Percentiles rank a stretch among this genome's conserved stretches.
These are phyloP conservation scores for Fomitopsis schrenkii DNA, from an alignment of 1,284 basidiomycete genomes.

Conservation along the genomic window DNA sequence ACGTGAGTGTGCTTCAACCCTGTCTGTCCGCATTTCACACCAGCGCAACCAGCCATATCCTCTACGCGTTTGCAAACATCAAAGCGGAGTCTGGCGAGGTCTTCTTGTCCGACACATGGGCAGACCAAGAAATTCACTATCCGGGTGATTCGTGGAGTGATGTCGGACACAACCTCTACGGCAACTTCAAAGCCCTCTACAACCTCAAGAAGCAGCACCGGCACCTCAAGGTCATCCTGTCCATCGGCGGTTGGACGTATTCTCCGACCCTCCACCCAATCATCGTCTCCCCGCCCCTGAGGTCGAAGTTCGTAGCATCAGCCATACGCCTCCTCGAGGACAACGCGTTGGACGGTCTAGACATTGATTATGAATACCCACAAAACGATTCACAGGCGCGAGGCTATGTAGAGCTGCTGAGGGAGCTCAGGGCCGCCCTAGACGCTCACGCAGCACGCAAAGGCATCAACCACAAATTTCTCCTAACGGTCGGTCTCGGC, in stretches of 20 bases:
- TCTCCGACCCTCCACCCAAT: conserved; percentile 77
- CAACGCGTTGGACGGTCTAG: conserved; percentile 61
- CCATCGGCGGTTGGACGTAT: conserved; percentile 91
- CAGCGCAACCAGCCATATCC: conserved; percentile 54
- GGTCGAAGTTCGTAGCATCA: conserved; percentile 76
- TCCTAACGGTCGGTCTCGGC: conserved; percentile 60
- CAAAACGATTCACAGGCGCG: conserved; percentile 62
- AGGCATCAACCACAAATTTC: conserved; percentile 57
- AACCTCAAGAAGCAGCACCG: conserved; percentile 84
- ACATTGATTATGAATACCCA: conserved; percentile 87
- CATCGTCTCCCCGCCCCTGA: conserved; percentile 56
- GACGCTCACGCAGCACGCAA: conserved; percentile 65
- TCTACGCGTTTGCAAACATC: conserved; percentile 90
- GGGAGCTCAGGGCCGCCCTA: conserved; percentile 64
- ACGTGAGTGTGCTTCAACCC: conserved; percentile 55
- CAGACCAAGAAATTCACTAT: conserved; percentile 89
- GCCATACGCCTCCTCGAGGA: conserved; percentile 81
- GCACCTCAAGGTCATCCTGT: conserved; percentile 82
- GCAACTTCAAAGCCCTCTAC: conserved; percentile 92
- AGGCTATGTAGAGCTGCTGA: conserved; percentile 71
- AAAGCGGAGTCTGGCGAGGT: conserved; percentile 81
- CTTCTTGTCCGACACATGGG: conserved; percentile 87
- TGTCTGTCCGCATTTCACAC: not conserved
- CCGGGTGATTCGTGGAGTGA: conserved; percentile 91
- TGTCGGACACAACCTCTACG: conserved; percentile 80